These are phyloP conservation scores for Gossypium ekmanianum DNA, from an alignment of 345 rosid genomes.

Conservation along the genomic window DNA sequence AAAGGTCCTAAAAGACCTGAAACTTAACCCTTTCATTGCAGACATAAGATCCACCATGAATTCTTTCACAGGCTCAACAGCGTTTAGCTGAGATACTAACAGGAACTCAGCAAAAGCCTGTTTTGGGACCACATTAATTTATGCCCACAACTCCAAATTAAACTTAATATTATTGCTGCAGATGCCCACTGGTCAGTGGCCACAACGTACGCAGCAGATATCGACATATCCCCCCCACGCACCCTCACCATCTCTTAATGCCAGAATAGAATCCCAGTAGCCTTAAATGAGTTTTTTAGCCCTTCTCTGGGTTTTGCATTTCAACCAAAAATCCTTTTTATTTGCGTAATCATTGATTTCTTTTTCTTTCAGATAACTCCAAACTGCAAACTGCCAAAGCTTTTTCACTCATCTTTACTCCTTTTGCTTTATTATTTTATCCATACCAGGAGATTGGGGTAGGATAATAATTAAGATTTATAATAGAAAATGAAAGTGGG, in stretches of 20 bases:
- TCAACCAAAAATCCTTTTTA: background rate
- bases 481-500: background rate
- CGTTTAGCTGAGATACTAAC: background rate
- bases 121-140: conserved; percentile 22
- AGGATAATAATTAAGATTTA: background rate
- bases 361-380: background rate
- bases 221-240: background rate
- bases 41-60: background rate
- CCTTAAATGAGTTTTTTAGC: conserved; percentile 6
- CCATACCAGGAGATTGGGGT: background rate
- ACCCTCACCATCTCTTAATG: background rate
- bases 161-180: background rate
- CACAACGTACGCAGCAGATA: background rate
- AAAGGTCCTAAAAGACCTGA: background rate
- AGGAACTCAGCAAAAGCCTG: background rate
- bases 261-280: conserved; percentile 19
- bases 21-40: background rate
- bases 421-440: conserved; percentile 4
- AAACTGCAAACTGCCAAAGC: background rate
- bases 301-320: background rate
- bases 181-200: background rate
- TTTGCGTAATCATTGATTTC: conserved; percentile 10
- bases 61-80: background rate
- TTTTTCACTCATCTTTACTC: background rate
- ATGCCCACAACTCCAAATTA: background rate